Conservation (phyloP, 805 yeast species). For the Tetrapisispora taiwanensis region DNA sequence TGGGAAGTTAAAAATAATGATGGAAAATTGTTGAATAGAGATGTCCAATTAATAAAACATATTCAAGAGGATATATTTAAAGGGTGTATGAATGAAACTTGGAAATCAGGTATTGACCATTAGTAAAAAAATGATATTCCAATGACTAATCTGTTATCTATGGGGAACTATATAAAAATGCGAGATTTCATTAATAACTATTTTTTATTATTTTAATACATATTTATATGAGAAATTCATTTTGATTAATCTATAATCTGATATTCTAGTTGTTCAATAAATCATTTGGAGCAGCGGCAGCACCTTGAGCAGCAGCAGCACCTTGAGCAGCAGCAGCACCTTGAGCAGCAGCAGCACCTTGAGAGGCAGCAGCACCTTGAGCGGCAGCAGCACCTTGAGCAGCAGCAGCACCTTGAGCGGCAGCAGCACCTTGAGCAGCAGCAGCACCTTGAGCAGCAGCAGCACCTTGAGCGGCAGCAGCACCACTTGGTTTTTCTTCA, state of each 20-base stretch:
- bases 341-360: slow-evolving; percentile 1
- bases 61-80: slow-evolving; percentile 40
- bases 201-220: neutral
- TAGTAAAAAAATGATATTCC: too few relatives aligned
- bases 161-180: too few relatives aligned
- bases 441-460: neutral
- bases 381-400: slow-evolving; percentile 3
- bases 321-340: slow-evolving; percentile 2
- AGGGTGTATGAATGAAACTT: slow-evolving; percentile 49
- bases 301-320: slow-evolving; percentile 3
- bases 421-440: neutral
- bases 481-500: neutral
- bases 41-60: slow-evolving; percentile 33
- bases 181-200: too few relatives aligned
- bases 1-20: slow-evolving; percentile 31
- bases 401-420: neutral
- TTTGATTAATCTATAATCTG: neutral
- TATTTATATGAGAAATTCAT: neutral
- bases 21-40: slow-evolving; percentile 32
- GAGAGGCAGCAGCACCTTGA: neutral
- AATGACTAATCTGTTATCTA: too few relatives aligned
- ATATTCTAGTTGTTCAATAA: neutral
- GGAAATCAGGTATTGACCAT: slow-evolving; percentile 35
- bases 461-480: slow-evolving; percentile 1
- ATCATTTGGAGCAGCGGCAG: slow-evolving; percentile 1